phyloP scores from a whole-genome alignment of 202 grass and related monocot genomes.

The Musa balbisiana region DNA sequence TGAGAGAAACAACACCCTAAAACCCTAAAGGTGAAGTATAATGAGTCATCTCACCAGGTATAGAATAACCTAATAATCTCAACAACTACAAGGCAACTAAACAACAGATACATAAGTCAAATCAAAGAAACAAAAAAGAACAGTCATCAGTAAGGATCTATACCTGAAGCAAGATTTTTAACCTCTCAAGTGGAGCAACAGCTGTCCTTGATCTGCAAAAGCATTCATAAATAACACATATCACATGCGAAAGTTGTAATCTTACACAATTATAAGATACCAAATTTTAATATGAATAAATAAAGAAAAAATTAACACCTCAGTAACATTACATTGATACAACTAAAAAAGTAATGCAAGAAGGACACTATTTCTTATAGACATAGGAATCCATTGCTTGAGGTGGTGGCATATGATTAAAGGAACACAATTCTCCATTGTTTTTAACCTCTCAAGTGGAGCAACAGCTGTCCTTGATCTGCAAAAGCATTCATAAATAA shows the following conservation, averaged over 20 bases:
- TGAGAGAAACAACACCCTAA: too few species aligned
- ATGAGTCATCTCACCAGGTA: not conserved
- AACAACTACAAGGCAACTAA: not conserved
- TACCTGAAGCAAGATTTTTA: not conserved
- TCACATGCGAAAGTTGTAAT: not conserved
- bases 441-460: too few species aligned
- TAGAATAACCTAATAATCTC: not conserved
- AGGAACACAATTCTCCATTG: too few species aligned
- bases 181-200: not conserved
- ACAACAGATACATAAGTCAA: not conserved
- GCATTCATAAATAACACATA: not conserved
- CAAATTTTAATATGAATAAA: too few species aligned
- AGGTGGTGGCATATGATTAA: too few species aligned
- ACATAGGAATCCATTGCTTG: too few species aligned
- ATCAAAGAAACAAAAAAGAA: not conserved
- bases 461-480: too few species aligned
- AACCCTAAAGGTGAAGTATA: not conserved
- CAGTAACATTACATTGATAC: too few species aligned
- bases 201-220: not conserved
- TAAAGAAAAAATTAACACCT: not conserved
- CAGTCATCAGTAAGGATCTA: not conserved
- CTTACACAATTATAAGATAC: too few species aligned
- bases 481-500: too few species aligned
- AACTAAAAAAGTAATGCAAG: too few species aligned
- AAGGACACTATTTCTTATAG: too few species aligned